Base-by-base conservation (phyloP, 1,284 basidiomycete species). In the Boletus sp. region DNA sequence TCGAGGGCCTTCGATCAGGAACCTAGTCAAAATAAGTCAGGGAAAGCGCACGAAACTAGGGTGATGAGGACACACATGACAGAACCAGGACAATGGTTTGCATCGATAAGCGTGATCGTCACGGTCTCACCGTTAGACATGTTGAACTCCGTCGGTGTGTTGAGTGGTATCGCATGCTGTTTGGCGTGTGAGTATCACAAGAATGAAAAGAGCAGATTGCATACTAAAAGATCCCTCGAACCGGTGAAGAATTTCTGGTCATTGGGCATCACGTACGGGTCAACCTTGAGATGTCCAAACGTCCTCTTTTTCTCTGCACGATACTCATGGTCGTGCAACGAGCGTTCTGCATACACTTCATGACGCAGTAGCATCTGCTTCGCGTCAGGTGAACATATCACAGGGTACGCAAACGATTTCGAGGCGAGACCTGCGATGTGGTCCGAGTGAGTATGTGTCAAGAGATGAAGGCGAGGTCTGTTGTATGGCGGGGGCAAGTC, bases 41-140 rank as follows among this genome's bases (percentile, higher is more conserved):
- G 0, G 19, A 0, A n/a, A 51, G 43, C 6, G 11, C 1, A n/a
- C 7, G 31, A 31, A 19, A 48, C 25, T 1, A 16, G 16, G 11
- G n/a, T n/a, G 6, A n/a, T 8, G 21, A 7, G 23, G 19, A 61
- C 86, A 51, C 68, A 95, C 95, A 98, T 97, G 33, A 93, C 87
- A 0, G 93, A 89, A 1, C 96, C 96, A 14, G 94, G 94, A 74
- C 95, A 97, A 72, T 98, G 96, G 71, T 98, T 98, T 2, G 96
- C 95, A 67, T 96, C 91, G 19, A 98, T 77, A 5, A 93, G 80
- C 0, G 94, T 97, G 60, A 97, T 82, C 0, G 80, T 87, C 4
- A 95, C 84, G 1, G 72, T 75, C 59, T 89, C 84, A 13, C 79
- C 78, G 8, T 83, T 80, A 11, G 78, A 81, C 25, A 95, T 76